These are phyloP conservation scores for Corrigiola litoralis DNA, from an alignment of 179 eudicot species.

Conservation along the genomic window DNA sequence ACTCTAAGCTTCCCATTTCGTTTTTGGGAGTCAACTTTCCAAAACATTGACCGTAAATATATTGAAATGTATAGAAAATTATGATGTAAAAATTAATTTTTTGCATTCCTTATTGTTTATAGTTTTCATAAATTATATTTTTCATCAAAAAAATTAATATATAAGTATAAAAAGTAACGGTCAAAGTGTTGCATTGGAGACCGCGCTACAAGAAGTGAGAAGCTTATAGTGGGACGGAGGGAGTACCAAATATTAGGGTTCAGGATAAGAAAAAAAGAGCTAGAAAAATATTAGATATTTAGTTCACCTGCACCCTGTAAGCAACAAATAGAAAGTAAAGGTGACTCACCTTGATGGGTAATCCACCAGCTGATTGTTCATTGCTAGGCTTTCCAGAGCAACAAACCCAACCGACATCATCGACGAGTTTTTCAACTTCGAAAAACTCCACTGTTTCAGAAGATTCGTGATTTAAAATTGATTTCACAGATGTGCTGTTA, in stretches of 20 bases:
- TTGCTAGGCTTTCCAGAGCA: constrained; percentile 30
- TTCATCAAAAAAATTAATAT: too few relatives aligned
- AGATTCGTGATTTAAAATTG: constrained; percentile 26
- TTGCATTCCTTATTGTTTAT: too few relatives aligned
- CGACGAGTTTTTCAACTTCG: constrained; percentile 56
- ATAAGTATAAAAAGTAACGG: background rate
- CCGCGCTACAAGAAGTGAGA: too few relatives aligned
- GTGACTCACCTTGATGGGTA: constrained; percentile 46
- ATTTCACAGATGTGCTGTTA: constrained; percentile 27
- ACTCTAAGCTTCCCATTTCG: too few relatives aligned
- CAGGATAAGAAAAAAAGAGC: background rate
- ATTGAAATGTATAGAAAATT: too few relatives aligned
- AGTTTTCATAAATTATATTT: too few relatives aligned
- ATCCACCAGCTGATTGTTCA: constrained; percentile 26
- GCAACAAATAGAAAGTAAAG: constrained; percentile 1
- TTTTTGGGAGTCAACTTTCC: too few relatives aligned
- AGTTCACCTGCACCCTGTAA: background rate
- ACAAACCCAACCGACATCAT: constrained; percentile 57
- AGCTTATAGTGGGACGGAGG: too few relatives aligned
- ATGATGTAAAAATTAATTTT: too few relatives aligned
- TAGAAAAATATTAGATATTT: background rate
- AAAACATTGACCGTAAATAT: too few relatives aligned
- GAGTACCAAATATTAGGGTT: background rate
- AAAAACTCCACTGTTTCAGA: constrained; percentile 58
- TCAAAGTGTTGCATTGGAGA: too few relatives aligned